These are phyloP conservation scores for Aspergillus egyptiacus DNA, from an alignment of 495 filamentous ascomycete genomes.

Conservation along the genomic window DNA sequence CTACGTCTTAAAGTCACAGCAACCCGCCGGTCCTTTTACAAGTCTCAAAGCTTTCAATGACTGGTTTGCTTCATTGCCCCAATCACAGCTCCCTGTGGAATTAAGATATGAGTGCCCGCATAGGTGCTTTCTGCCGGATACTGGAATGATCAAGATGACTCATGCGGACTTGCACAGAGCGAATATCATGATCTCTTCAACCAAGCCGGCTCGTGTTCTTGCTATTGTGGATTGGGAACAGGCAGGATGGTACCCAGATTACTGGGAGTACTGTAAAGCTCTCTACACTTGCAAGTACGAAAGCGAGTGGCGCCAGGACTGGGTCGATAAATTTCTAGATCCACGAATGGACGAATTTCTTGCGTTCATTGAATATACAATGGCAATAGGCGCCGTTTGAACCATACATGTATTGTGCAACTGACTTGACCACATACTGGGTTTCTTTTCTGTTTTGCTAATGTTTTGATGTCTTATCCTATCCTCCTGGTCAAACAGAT, in stretches of 20 bases:
- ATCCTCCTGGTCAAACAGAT: too few species aligned
- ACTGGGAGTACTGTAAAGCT: constrained; percentile 43
- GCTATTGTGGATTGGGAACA: constrained; percentile 38
- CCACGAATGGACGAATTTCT: constrained; percentile 17
- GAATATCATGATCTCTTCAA: constrained; percentile 36
- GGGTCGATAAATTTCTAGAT: constrained; percentile 24
- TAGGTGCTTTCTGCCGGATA: constrained; percentile 34
- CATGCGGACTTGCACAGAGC: constrained; percentile 36
- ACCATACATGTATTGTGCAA: too few species aligned
- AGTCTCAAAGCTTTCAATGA: constrained; percentile 40
- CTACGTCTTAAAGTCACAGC: constrained; percentile 27
- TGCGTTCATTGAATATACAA: constrained; percentile 26
- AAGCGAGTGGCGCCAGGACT: constrained; percentile 27
- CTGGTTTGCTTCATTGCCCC: constrained; percentile 31
- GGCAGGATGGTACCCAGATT: constrained; percentile 38
- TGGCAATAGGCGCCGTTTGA: constrained; percentile 25
- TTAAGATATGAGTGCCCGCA: constrained; percentile 33
- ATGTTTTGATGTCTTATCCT: too few species aligned
- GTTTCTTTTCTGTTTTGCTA: too few species aligned
- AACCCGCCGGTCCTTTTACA: constrained; percentile 32
- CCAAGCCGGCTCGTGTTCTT: constrained; percentile 23
- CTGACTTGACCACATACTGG: too few species aligned
- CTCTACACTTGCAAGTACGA: constrained; percentile 25
- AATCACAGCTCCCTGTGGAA: constrained; percentile 17
- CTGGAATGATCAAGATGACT: constrained; percentile 30